Evolutionary conservation across 129 eudicot genomes (phyloP), one percentile per base, ranked within the genome.

Genomic region (Centaurea solstitialis): DNA sequence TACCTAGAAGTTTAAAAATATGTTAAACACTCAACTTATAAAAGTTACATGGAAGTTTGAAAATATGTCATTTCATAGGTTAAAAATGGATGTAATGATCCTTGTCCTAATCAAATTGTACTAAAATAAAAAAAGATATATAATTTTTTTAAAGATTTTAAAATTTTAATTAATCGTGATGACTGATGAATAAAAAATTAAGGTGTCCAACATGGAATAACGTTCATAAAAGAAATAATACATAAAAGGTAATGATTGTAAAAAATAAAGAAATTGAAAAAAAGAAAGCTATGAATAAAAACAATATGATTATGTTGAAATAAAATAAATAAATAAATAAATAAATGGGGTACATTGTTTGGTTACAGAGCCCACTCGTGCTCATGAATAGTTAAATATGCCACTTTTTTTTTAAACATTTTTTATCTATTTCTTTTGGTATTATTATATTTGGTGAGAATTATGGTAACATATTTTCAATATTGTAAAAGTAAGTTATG

Each of bases 371-470:
- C 8, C 30, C 79, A 73, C 84, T 81, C 79, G 79, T 81, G 84
- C 75, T 73, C 74, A 28, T 81, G 84, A 81, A 81, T 65, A 81
- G 79, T 72, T 72, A 73, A 26, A 62, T 30, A 11, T 17, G 74
- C 22, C 74, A 66, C 53, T 20, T 33, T 70, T 33, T 33, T 72
- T 26, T 26, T 0, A 26, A 1, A 66, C 6, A 64, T 0, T 64
- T 64, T 20, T 7, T 9, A 18, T 64, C 12, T 18, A 10, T 62
- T 21, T 21, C 28, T 62, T 62, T 62, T 62, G 26, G 21, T 15
- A 53, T 15, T 15, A 50, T 50, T 50, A 53, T 17, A 15, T 50
- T 50, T 50, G 62, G 62, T 50, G 62, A 53, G 21, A 53, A 53
- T 53, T 62, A 62, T 7, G 9, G 21, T 62, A 21, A 18, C 5